Base-by-base conservation (phyloP, 2,329 filamentous ascomycete genomes). In the Neodidymelliopsis sp. region DNA sequence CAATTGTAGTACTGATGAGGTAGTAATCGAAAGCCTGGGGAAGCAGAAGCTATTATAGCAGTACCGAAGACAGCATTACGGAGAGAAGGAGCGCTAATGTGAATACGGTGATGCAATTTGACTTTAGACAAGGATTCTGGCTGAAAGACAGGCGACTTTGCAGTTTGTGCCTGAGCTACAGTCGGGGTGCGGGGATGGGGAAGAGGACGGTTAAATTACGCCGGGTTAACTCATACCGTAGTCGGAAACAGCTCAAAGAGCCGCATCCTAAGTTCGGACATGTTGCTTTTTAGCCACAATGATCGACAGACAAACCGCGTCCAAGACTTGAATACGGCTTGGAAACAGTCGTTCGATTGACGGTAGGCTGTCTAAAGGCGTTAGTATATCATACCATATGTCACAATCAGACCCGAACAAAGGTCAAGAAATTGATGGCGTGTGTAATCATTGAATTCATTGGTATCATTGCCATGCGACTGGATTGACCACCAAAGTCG, bases 131-230 rank as follows among this genome's bases (percentile, higher is more conserved):
- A 34, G 33, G 34, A 59, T 50, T 16, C 30, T 40, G 47, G 47
- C 29, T 50, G 47, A 50, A n/a, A 50, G 22, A 39, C 28, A 15
- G 36, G 18, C 18, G 29, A 7, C 29, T 29, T 34, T 31, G 25
- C 30, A 23, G 20, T 25, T 49, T 49, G 55, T 64, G 53, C 59
- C 60, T 67, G 59, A 53, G 49, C 46, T 40, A 18, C 34, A 42
- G 52, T 54, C 30, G 49, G 47, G 31, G 28, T 50, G 65, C 54
- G 61, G 62, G 61, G 61, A 57, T 62, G 44, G 41, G 51, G 54
- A 63, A 55, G 60, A 62, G 59, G 46, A 54, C 66, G 67, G 67
- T 55, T 69, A 71, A 70, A 69, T 67, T 59, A 57, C 43, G 46
- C 33, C 50, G 50, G 50, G 13, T 44, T n/a, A 45, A 27, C 38